Percentiles rank a stretch among this genome's conserved stretches.
These are phyloP conservation scores for Solanum pinnatisectum DNA, from an alignment of 257 asterid species.

Conservation along the genomic window DNA sequence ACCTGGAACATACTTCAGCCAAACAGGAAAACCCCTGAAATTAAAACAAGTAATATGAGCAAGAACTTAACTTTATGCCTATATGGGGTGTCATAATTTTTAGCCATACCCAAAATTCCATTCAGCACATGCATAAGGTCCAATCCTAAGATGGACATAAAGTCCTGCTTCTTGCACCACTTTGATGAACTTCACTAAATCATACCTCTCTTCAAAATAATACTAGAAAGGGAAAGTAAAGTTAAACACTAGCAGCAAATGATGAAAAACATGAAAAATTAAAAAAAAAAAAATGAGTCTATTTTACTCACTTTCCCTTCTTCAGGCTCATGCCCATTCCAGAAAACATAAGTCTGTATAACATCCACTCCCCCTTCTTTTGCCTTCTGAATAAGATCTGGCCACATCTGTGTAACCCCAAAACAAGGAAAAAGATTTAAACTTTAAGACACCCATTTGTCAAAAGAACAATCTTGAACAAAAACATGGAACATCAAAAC, in stretches of 20 bases:
- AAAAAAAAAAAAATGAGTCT: not conserved
- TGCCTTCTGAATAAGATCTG: constrained; percentile 90
- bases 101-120: constrained; percentile 90
- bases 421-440: constrained; percentile 1
- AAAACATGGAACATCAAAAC: not conserved
- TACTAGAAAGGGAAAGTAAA: constrained; percentile 31
- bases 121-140: constrained; percentile 98
- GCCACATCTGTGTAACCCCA: constrained; percentile 80
- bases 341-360: constrained; percentile 88
- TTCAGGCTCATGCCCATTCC: constrained; percentile 97
- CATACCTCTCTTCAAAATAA: constrained; percentile 84
- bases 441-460: not conserved
- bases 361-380: constrained; percentile 95
- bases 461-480: not conserved
- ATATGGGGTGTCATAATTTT: not conserved
- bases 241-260: not conserved
- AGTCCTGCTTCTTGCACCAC: constrained; percentile 80
- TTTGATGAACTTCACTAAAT: constrained; percentile 84
- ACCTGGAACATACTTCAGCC: constrained; percentile 41
- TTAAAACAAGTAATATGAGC: not conserved
- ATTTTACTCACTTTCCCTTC: constrained; percentile 57
- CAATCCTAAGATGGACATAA: constrained; percentile 82
- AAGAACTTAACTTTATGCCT: not conserved
- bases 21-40: constrained; percentile 41
- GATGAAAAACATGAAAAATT: not conserved